Evolutionary conservation across 2,329 filamentous ascomycete species (phyloP).

Genomic region (Trichoderma atroviride): DNA sequence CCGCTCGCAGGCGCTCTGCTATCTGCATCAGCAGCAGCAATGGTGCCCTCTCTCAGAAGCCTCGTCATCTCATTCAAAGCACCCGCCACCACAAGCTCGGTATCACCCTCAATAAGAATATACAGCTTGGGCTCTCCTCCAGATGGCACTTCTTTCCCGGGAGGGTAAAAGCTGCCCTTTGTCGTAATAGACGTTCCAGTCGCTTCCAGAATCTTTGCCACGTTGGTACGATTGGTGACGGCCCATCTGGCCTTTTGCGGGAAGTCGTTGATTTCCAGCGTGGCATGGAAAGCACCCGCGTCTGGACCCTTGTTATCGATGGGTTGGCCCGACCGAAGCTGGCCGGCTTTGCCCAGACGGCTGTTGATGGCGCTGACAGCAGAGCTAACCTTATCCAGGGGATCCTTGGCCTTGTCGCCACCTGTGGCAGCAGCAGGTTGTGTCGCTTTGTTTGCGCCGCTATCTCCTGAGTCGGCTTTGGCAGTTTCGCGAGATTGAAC

Average conservation of each 20-base stretch:
- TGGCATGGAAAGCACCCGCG: conserved; percentile 94
- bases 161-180: conserved; percentile 86
- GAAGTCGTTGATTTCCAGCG: conserved; percentile 98
- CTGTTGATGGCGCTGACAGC: conserved; percentile 90
- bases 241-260: conserved; percentile 98
- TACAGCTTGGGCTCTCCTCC: conserved; percentile 90
- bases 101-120: conserved; percentile 96
- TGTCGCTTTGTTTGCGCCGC: conserved; percentile 43
- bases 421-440: conserved; percentile 60
- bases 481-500: conserved; percentile 57
- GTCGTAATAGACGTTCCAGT: conserved; percentile 97
- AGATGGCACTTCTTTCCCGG: conserved; percentile 76
- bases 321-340: conserved; percentile 87
- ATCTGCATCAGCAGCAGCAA: conserved; percentile 86
- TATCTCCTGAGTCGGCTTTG: conserved; percentile 44
- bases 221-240: conserved; percentile 97
- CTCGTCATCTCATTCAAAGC: conserved; percentile 90
- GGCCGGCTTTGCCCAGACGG: conserved; percentile 84
- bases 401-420: conserved; percentile 62
- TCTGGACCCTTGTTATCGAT: conserved; percentile 99
- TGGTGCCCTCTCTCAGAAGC: conserved; percentile 84
- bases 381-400: conserved; percentile 84
- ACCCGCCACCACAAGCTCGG: conserved; percentile 85
- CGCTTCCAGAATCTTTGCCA: conserved; percentile 94
- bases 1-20: conserved; percentile 76